Evolutionary conservation across 345 rosid species (phyloP).

Genomic region (Citrus unshiu): DNA sequence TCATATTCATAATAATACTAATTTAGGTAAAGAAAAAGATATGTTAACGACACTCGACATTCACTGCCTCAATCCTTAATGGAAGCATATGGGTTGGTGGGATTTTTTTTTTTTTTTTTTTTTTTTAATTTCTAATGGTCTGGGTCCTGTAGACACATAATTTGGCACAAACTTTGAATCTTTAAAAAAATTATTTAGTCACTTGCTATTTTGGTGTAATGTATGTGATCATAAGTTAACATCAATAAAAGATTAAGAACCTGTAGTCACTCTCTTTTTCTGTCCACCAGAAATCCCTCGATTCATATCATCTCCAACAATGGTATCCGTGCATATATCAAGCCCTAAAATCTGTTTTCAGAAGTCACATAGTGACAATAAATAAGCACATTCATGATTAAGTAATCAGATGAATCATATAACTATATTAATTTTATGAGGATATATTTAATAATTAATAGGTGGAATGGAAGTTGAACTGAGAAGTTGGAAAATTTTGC

Average conservation of each 20-base stretch:
- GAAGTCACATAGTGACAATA: background rate
- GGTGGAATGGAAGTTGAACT: background rate
- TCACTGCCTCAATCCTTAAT: background rate
- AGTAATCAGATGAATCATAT: background rate
- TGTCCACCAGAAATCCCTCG: slow-evolving; percentile 94
- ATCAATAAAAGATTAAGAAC: slow-evolving; percentile 17
- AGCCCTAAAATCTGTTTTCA: slow-evolving; percentile 67
- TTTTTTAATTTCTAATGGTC: background rate
- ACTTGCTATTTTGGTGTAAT: no score
- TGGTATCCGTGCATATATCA: slow-evolving; percentile 78
- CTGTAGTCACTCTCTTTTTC: slow-evolving; percentile 87
- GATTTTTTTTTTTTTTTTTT: background rate
- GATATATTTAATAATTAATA: no score
- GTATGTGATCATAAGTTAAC: background rate
- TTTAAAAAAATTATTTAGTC: background rate
- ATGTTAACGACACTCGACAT: no score
- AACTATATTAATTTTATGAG: background rate
- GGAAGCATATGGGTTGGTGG: slow-evolving; percentile 8
- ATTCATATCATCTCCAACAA: slow-evolving; percentile 78
- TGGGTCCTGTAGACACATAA: background rate
- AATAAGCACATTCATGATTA: background rate
- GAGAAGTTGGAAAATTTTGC: background rate
- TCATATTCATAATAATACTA: no score
- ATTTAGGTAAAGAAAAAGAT: no score
- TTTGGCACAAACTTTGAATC: background rate